These are phyloP conservation scores for Linnemannia hyalina DNA, from an alignment of 192 early-diverging fungal species.

Conservation along the genomic window DNA sequence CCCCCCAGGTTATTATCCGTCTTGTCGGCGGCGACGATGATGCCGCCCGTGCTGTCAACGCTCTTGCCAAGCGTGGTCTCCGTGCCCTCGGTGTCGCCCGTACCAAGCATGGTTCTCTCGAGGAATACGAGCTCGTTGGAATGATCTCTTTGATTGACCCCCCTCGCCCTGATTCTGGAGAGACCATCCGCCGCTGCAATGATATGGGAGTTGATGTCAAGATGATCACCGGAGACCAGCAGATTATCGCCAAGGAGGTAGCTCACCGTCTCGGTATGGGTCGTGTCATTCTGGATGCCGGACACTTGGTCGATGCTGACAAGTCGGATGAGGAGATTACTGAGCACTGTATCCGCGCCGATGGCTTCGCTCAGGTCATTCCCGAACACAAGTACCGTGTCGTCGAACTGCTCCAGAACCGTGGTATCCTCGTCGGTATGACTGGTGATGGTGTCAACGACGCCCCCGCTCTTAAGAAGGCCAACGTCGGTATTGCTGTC, in stretches of 20 bases:
- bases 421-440: slow-evolving; percentile 90
- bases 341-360: slow-evolving; percentile 87
- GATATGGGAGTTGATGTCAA: slow-evolving; percentile 92
- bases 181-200: slow-evolving; percentile 88
- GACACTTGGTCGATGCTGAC: slow-evolving; percentile 82
- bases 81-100: slow-evolving; percentile 93
- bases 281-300: slow-evolving; percentile 91
- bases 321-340: slow-evolving; percentile 86
- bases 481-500: slow-evolving; percentile 97
- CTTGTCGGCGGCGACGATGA: slow-evolving; percentile 87
- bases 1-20: slow-evolving; percentile 91
- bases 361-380: slow-evolving; percentile 98
- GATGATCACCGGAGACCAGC: slow-evolving; percentile 98
- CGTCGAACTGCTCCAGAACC: slow-evolving; percentile 93
- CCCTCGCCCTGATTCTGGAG: slow-evolving; percentile 89
- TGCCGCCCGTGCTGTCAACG: slow-evolving; percentile 84
- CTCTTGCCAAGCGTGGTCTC: slow-evolving; percentile 84
- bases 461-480: slow-evolving; percentile 98
- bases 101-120: slow-evolving; percentile 75
- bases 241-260: slow-evolving; percentile 95
- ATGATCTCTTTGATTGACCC: slow-evolving; percentile 95
- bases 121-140: slow-evolving; percentile 86
- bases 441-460: slow-evolving; percentile 99
- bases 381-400: slow-evolving; percentile 98
- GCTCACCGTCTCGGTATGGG: slow-evolving; percentile 93